phyloP scores from a whole-genome alignment of 495 filamentous ascomycete species.

The Aspergillus homomorphus region DNA sequence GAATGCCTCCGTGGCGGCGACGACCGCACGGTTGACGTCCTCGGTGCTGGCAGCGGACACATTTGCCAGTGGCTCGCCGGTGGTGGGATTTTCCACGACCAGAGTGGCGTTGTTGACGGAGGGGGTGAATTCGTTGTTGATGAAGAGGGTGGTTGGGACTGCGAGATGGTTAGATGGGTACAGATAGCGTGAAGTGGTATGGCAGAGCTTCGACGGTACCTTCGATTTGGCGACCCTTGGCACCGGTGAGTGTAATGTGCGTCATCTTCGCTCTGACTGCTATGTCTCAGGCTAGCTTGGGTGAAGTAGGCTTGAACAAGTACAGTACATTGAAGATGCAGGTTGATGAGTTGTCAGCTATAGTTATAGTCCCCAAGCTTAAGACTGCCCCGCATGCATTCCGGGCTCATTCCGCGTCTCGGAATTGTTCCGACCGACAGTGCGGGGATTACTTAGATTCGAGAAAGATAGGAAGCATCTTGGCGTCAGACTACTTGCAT shows the following conservation, averaged over 20 bases:
- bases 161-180: background rate
- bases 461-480: too few species aligned
- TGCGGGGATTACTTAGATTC: too few species aligned
- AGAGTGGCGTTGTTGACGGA: slow-evolving; percentile 20
- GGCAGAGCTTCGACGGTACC: background rate
- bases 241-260: background rate
- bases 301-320: background rate
- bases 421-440: too few species aligned
- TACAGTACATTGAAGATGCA: background rate
- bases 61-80: slow-evolving; percentile 25
- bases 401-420: background rate
- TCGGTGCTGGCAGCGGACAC: slow-evolving; percentile 25
- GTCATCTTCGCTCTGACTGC: background rate
- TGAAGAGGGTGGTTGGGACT: slow-evolving; percentile 21
- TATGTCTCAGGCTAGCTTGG: background rate
- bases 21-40: slow-evolving; percentile 52
- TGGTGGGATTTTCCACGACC: slow-evolving; percentile 28
- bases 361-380: background rate
- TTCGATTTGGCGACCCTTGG: background rate
- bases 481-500: too few species aligned
- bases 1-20: slow-evolving; percentile 43
- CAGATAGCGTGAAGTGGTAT: background rate
- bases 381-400: background rate
- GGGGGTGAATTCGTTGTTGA: slow-evolving; percentile 37
- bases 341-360: background rate